Evolutionary conservation across 768 basidiomycete genomes (phyloP).

Genomic region (Calvatia gigantea): DNA sequence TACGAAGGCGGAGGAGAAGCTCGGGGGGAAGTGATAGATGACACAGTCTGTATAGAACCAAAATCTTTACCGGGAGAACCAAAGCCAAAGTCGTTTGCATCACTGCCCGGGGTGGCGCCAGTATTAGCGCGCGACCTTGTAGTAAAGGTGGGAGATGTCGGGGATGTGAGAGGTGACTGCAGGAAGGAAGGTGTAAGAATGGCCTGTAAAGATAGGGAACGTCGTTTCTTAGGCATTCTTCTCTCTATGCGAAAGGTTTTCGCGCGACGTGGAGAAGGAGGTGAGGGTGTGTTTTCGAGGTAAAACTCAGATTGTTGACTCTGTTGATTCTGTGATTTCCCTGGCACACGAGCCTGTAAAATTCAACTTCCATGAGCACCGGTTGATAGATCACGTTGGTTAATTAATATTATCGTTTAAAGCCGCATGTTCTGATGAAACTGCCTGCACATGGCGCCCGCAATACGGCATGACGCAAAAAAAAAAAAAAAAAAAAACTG

Average conservation of each 20-base stretch:
- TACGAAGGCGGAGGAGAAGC: slow-evolving; percentile 38
- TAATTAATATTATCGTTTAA: neutral
- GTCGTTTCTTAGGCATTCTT: slow-evolving; percentile 45
- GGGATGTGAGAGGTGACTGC: slow-evolving; percentile 22
- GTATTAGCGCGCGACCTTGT: neutral
- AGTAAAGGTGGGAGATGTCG: slow-evolving; percentile 19
- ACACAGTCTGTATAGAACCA: slow-evolving; percentile 8
- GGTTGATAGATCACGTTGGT: slow-evolving; percentile 11
- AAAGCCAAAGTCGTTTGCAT: slow-evolving; percentile 11
- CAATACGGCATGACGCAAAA: too few species aligned
- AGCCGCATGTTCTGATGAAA: slow-evolving; percentile 7
- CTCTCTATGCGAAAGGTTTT: neutral
- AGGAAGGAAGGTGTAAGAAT: slow-evolving; percentile 48
- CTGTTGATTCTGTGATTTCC: slow-evolving; percentile 12
- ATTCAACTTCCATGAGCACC: slow-evolving; percentile 12
- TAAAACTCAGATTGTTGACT: slow-evolving; percentile 8
- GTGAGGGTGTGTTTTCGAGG: slow-evolving; percentile 10
- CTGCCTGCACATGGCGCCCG: too few species aligned
- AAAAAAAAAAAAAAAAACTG: too few species aligned
- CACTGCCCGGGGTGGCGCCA: neutral
- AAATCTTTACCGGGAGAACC: slow-evolving; percentile 12
- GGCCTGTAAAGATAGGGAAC: slow-evolving; percentile 51
- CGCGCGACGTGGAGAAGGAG: slow-evolving; percentile 5
- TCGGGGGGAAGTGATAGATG: slow-evolving; percentile 18
- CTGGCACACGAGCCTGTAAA: slow-evolving; percentile 18